Percentiles rank a stretch among this genome's conserved stretches.
Evolutionary conservation across 495 filamentous ascomycete species (phyloP).

Genomic region (Neurospora tetraspora): DNA sequence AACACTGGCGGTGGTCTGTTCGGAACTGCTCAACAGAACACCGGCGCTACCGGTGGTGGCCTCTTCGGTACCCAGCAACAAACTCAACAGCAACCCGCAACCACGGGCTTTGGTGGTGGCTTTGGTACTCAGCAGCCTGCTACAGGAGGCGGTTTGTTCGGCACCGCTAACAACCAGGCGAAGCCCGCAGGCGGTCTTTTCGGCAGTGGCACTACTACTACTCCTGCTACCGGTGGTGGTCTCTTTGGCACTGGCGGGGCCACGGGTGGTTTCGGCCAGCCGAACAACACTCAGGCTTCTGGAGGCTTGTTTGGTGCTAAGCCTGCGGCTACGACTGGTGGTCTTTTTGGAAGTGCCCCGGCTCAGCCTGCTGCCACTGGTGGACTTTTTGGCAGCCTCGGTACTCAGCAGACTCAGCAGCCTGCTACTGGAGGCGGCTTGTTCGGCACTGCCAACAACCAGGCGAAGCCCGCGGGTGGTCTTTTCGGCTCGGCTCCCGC

Average conservation of each 20-base stretch:
- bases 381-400: conserved; percentile 41
- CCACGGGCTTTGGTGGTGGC: conserved; percentile 13
- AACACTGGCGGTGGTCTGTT: conserved; percentile 53
- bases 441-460: conserved; percentile 42
- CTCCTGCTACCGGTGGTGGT: conserved; percentile 23
- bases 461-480: conserved; percentile 32
- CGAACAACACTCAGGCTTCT: conserved; percentile 22
- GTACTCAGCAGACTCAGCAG: conserved; percentile 39
- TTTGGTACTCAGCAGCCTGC: conserved; percentile 23
- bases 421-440: conserved; percentile 42
- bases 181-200: conserved; percentile 39
- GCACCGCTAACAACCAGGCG: conserved; percentile 31
- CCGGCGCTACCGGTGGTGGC: conserved; percentile 23
- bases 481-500: conserved; percentile 40
- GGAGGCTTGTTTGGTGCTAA: conserved; percentile 54
- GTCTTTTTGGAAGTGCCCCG: conserved; percentile 13
- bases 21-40: conserved; percentile 25
- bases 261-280: conserved; percentile 23
- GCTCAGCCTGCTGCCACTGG: conserved; percentile 26
- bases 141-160: conserved; percentile 52
- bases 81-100: conserved; percentile 8
- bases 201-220: conserved; percentile 22
- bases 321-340: conserved; percentile 29
- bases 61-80: conserved; percentile 35
- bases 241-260: conserved; percentile 33